Evolutionary conservation across 2,329 filamentous ascomycete species (phyloP), one percentile per base, ranked within the genome.

Genomic region (Paramyrothecium roridum): DNA sequence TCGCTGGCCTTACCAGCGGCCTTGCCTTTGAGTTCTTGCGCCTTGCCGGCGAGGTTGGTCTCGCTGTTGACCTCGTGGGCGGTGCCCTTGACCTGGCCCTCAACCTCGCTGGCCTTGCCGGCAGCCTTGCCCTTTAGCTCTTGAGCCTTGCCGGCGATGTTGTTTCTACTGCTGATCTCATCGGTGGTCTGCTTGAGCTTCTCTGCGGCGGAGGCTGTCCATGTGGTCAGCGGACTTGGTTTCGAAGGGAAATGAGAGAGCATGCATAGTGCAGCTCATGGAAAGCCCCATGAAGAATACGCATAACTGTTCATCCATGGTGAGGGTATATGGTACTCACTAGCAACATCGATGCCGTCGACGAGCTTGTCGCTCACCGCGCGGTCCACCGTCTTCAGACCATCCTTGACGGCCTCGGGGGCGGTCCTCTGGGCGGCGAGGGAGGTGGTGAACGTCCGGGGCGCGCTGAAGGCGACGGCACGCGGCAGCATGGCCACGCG

Each of bases 291-390:
- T 4, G 10, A 30, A 10, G 10, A 10, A 30, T 30, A 30, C 10
- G 26, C 26, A 30, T 13, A 45, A 45, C 16, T 4, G 16, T 8
- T 22, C n/a, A 40, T n/a, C 13, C 8, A 40, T 49, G 34, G 34
- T 22, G 48, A 22, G 2, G 12, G 30, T 4, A 30, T 16, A n/a
- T 21, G 13, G 17, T 37, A 75, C 80, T 56, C 75, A 86, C 85
- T 69, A 50, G 80, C 79, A 49, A 76, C 73, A 61, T 88, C 76
- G 65, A 88, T 84, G 17, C 82, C 83, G 43, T 83, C 81, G 26
- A 86, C 80, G 19, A 88, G 66, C 66, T 84, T 86, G 66, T 85
- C 80, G 56, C 80, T 80, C 46, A 88, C 82, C 51, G 73, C 77
- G 30, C 82, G 77, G 72, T 88, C 83, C 7, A 86, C 82, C 7